Conservation (phyloP, 2,329 filamentous ascomycete genomes). For the Cladosporium colombiae region DNA sequence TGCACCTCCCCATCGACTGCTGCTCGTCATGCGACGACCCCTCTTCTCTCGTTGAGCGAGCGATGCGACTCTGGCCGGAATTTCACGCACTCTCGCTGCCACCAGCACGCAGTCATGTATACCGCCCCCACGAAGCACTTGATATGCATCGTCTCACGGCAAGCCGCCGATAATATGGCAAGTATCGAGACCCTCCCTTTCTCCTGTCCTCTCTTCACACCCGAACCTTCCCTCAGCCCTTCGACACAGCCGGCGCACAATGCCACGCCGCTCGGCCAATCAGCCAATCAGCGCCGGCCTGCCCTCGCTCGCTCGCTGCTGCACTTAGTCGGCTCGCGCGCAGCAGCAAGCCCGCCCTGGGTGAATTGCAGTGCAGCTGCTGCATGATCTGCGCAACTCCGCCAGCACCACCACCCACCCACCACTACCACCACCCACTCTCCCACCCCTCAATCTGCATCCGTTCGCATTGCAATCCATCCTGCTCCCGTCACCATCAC, state of each 20-base stretch:
- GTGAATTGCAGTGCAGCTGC: constrained; percentile 4
- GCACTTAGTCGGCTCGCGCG: neutral
- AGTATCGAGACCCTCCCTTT: neutral
- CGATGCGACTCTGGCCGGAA: neutral
- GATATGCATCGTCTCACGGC: neutral
- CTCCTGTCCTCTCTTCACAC: neutral
- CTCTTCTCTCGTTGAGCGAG: neutral
- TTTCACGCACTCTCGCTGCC: constrained; percentile 5
- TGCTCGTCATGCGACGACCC: constrained; percentile 1
- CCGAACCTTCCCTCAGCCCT: neutral
- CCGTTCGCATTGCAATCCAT: neutral
- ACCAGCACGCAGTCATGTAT: neutral
- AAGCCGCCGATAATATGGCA: neutral
- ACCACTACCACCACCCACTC: constrained; percentile 3
- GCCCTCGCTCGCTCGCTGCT: neutral
- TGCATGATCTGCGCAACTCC: constrained; percentile 10
- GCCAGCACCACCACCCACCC: neutral
- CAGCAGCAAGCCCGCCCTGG: neutral
- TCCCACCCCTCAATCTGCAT: neutral
- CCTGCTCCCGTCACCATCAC: constrained; percentile 4
- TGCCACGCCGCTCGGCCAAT: neutral
- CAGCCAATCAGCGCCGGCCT: constrained; percentile 7
- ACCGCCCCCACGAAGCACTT: neutral
- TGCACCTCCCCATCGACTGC: neutral
- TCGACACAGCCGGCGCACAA: constrained; percentile 6